Evolutionary conservation across 1,284 basidiomycete genomes (phyloP), one percentile per base, ranked within the genome.

Genomic region (Malassezia sp.): DNA sequence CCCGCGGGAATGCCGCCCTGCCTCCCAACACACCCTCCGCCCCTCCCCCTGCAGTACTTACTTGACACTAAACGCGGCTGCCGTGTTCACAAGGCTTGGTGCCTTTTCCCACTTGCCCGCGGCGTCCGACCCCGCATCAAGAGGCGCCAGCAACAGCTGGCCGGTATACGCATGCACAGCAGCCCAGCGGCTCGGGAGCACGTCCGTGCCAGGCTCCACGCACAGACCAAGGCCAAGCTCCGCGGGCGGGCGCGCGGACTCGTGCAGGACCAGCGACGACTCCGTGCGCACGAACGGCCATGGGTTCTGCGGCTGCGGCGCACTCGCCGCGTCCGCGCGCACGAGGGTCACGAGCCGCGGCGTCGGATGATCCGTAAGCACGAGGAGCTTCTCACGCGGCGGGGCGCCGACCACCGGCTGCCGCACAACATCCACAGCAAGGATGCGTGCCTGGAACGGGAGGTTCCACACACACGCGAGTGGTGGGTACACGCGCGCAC

Each of bases 321-420:
- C 23, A 12, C 33, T 21, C 12, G n/a, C 5, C 5, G 11, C 18
- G 18, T 32, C 30, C 17, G 29, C 26, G 4, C 8, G 39, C n/a
- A 28, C 29, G 9, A 47, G 15, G 17, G 18, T 18, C 15, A 49
- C 20, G 15, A 49, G 41, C 8, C 47, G 35, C 10, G 47, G 47
- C 6, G 28, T 18, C 3, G 47, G 47, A 20, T 49, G 47, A 18
- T 49, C 47, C 4, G 47, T 49, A 12, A 49, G 41, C n/a, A 49
- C 2, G 6, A 32, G 22, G 4, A 49, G 17, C 9, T 12, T 33
- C n/a, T n/a, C 11, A 12, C 18, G 23, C 5, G 26, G 31, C 2
- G 9, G 11, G 4, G 20, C 30, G 21, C n/a, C n/a, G n/a, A n/a
- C n/a, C n/a, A n/a, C n/a, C n/a, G n/a, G n/a, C n/a, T 23, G 29